These are phyloP conservation scores for Malassezia yamatoensis DNA, from an alignment of 1,284 basidiomycete species.

Conservation along the genomic window DNA sequence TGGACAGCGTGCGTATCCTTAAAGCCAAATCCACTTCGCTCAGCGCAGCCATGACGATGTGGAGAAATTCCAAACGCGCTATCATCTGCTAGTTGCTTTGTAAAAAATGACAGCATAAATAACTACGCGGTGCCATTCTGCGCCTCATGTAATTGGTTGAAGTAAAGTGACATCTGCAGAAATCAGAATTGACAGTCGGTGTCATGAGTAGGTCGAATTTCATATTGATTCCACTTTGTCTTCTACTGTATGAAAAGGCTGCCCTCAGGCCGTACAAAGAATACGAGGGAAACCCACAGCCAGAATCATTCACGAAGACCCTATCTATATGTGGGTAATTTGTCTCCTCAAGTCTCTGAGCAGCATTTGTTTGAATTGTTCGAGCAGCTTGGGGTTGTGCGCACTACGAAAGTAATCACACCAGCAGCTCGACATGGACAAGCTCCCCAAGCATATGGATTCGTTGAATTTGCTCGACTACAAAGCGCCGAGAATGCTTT, in stretches of 20 bases:
- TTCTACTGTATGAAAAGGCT: too few species aligned
- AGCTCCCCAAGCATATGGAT: conserved; percentile 93
- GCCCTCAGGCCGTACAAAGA: too few species aligned
- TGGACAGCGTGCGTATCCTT: too few species aligned
- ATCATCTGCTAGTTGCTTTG: too few species aligned
- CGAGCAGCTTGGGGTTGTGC: conserved; percentile 83
- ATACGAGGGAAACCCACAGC: too few species aligned
- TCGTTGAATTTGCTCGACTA: conserved; percentile 54
- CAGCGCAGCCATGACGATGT: too few species aligned
- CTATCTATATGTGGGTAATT: conserved; percentile 92
- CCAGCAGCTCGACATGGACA: conserved; percentile 73
- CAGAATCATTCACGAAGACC: conserved; percentile 51
- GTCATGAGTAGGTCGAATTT: neutral
- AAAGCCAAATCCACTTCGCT: too few species aligned
- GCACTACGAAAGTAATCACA: conserved; percentile 96
- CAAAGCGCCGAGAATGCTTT: conserved; percentile 32
- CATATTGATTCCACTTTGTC: too few species aligned
- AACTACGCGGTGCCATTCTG: too few species aligned
- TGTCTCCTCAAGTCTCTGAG: conserved; percentile 71
- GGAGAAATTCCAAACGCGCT: too few species aligned
- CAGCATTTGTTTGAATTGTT: conserved; percentile 82
- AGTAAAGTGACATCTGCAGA: neutral
- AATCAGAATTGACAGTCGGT: neutral
- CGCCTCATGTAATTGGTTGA: neutral
- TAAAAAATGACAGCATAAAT: too few species aligned